Evolutionary conservation across 1,284 basidiomycete species (phyloP), one percentile per base, ranked within the genome.

Genomic region (Ceratobasidium sp.): DNA sequence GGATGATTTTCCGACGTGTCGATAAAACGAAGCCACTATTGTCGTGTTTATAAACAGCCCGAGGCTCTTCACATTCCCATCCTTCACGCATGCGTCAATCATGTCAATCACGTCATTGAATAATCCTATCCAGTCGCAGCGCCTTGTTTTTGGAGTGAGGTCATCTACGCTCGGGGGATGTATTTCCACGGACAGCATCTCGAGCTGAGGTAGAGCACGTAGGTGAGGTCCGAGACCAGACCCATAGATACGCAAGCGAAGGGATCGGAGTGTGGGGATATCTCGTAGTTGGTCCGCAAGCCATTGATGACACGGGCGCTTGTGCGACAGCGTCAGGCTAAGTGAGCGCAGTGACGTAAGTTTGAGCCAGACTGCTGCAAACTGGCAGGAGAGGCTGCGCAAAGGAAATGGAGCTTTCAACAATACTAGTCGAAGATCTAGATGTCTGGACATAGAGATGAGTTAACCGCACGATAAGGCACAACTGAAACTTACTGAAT

Each of bases 1-100:
- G 14, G 3, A 16, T 4, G 23, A 26, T 61, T 38, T 41, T 16
- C 21, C 38, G 30, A 57, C 32, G 41, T 69, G 64, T 7, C 30
- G 35, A 41, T 69, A 69, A 23, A 69, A 69, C 38, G 52, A 52
- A 41, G 55, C 50, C 18, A 69, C 64, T 23, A 69, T 43, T 8
- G 50, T 46, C 64, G 41, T 46, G 41, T 57, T 6, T 9, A 69
- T 30, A 46, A 46, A 69, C 64, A 50, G 55, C 21, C 23, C 52
- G 16, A 69, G 43, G 11, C 26, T 23, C 28, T 41, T 69, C 14
- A 57, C 50, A 13, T 30, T 13, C 16, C 13, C 9, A 18, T 21
- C n/a, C n/a, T 44, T n/a, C 14, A 23, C 11, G 35, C 35, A 47
- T 16, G 23, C 26, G 14, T 69, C 52, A 23, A 69, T 30, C 6